phyloP scores from a whole-genome alignment of 805 yeast genomes.

The Pichia rugopelliculosa region DNA sequence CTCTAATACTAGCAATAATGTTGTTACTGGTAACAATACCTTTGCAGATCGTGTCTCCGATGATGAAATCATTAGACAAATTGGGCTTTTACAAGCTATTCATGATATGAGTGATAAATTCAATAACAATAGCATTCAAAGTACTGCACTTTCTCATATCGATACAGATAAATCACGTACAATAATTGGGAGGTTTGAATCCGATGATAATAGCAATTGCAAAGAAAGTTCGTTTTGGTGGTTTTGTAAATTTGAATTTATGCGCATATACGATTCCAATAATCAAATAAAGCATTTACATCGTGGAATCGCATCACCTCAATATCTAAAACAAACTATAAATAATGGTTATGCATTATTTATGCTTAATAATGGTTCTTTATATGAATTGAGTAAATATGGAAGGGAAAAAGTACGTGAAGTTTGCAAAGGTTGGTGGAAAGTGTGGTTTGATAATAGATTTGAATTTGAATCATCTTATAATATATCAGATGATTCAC shows the following conservation, averaged over 20 bases:
- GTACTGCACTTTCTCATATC: slow-evolving; percentile 12
- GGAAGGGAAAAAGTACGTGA: neutral
- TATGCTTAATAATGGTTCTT: slow-evolving; percentile 27
- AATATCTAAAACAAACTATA: slow-evolving; percentile 26
- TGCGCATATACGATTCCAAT: slow-evolving; percentile 1
- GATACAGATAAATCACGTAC: slow-evolving; percentile 30
- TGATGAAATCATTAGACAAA: slow-evolving; percentile 9
- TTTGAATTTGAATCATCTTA: slow-evolving; percentile 22
- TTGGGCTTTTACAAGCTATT: slow-evolving; percentile 25
- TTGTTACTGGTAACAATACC: neutral
- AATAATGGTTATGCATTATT: slow-evolving; percentile 28
- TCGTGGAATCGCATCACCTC: slow-evolving; percentile 28
- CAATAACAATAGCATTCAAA: neutral
- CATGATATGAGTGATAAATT: slow-evolving; percentile 22
- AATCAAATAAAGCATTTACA: slow-evolving; percentile 12
- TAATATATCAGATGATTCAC: slow-evolving; percentile 27
- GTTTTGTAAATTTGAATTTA: slow-evolving; percentile 23
- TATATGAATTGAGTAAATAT: slow-evolving; percentile 9
- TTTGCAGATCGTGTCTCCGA: neutral
- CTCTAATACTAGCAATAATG: too few species aligned
- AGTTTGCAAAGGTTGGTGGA: slow-evolving; percentile 30
- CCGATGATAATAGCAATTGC: slow-evolving; percentile 7
- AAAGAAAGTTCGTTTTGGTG: slow-evolving; percentile 22
- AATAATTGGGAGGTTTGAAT: slow-evolving; percentile 25
- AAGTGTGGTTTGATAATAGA: slow-evolving; percentile 26